Conservation (phyloP, 208 protist species). For the Wallacemonas sp. region DNA sequence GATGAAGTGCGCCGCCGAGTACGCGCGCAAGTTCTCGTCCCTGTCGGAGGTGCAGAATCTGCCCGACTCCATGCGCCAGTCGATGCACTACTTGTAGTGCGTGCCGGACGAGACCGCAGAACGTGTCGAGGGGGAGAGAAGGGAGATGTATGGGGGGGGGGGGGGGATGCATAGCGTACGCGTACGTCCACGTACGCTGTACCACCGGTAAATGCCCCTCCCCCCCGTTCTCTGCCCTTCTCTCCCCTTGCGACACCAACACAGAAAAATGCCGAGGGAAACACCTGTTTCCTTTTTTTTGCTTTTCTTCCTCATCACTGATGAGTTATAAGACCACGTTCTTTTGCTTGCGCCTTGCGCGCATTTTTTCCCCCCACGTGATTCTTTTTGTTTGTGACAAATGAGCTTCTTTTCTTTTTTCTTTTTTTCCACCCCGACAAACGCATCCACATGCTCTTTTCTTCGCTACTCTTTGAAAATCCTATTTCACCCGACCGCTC, state of each 20-base stretch:
- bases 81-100: conserved; percentile 63
- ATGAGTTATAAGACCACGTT: conserved; percentile 2
- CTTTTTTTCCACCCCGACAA: not conserved
- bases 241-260: conserved; percentile 8
- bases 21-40: conserved; percentile 47
- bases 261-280: too few relatives aligned
- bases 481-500: too few relatives aligned
- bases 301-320: conserved; percentile 11
- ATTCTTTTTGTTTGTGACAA: too few relatives aligned
- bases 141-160: too few relatives aligned
- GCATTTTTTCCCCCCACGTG: too few relatives aligned
- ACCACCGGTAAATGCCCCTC: too few relatives aligned
- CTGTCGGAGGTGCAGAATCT: conserved; percentile 33
- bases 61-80: conserved; percentile 28
- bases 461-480: too few relatives aligned
- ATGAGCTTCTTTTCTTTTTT: conserved; percentile 17
- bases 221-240: not conserved
- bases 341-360: conserved; percentile 19
- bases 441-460: too few relatives aligned
- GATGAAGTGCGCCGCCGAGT: conserved; percentile 64
- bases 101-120: not conserved
- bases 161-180: too few relatives aligned
- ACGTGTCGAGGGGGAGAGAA: too few relatives aligned
- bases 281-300: conserved; percentile 3
- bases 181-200: too few relatives aligned